Percentiles rank a stretch among this genome's conserved stretches.
These are phyloP conservation scores for Eleusine indica DNA, from an alignment of 176 grass and related monocot genomes.

Conservation along the genomic window DNA sequence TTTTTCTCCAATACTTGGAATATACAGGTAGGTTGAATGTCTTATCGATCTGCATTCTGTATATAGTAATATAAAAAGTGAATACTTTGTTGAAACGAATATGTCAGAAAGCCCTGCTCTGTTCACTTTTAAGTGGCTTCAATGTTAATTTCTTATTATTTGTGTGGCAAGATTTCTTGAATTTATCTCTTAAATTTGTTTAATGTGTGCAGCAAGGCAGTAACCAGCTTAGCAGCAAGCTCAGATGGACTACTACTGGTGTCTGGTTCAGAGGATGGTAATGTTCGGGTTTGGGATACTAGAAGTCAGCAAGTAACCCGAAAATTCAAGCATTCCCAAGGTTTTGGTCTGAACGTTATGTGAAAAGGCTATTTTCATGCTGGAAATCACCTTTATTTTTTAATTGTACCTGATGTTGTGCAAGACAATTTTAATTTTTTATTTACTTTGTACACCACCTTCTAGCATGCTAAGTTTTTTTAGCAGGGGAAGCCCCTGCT, in stretches of 20 bases:
- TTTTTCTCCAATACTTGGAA: neutral
- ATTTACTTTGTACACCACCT: neutral
- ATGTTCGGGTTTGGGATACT: slow-evolving; percentile 66
- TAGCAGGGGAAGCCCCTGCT: no score
- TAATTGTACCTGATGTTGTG: neutral
- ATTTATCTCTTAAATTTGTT: slow-evolving; percentile 13
- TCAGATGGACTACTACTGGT: slow-evolving; percentile 61
- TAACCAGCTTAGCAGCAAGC: slow-evolving; percentile 64
- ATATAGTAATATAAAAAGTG: neutral
- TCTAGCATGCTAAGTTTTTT: no score
- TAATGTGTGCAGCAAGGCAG: slow-evolving; percentile 55
- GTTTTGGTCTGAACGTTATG: slow-evolving; percentile 22
- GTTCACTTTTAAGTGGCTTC: slow-evolving; percentile 12
- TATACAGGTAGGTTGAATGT: neutral
- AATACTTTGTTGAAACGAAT: neutral
- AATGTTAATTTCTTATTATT: slow-evolving; percentile 9
- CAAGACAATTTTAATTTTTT: neutral
- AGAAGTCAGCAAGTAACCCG: slow-evolving; percentile 59
- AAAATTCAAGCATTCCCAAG: slow-evolving; percentile 80
- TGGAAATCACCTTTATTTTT: neutral
- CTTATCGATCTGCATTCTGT: slow-evolving; percentile 19
- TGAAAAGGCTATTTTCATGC: neutral
- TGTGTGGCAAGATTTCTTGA: slow-evolving; percentile 10
- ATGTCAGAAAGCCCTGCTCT: slow-evolving; percentile 1
- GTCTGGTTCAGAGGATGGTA: slow-evolving; percentile 72